Percentiles rank a stretch among this genome's conserved stretches.
Conservation (phyloP, 2,329 filamentous ascomycete genomes). For the Claviceps fusiformis region DNA sequence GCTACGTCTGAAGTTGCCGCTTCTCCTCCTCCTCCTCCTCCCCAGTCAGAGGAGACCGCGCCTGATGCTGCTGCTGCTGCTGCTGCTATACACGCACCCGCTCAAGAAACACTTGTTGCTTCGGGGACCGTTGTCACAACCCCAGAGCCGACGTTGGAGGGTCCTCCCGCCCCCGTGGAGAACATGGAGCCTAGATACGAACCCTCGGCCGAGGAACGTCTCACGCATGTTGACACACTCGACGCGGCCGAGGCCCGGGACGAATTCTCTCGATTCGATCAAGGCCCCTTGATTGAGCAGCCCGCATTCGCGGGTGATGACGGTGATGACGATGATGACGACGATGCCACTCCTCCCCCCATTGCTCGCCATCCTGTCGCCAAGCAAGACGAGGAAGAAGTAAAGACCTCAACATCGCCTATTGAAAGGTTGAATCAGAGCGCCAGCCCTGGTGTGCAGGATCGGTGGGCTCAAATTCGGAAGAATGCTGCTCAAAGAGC, state of each 20-base stretch:
- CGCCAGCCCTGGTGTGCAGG: slow-evolving; percentile 32
- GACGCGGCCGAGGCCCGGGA: slow-evolving; percentile 45
- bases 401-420: slow-evolving; percentile 10
- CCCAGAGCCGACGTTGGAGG: background rate
- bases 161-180: background rate
- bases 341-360: slow-evolving; percentile 36
- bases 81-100: background rate
- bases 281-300: slow-evolving; percentile 76
- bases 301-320: slow-evolving; percentile 65
- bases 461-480: slow-evolving; percentile 91
- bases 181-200: slow-evolving; percentile 10
- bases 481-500: slow-evolving; percentile 85
- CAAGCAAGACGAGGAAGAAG: slow-evolving; percentile 4
- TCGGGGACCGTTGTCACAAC: background rate
- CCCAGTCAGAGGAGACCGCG: background rate
- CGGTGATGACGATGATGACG: slow-evolving; percentile 21
- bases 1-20: background rate
- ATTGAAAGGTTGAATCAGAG: slow-evolving; percentile 22
- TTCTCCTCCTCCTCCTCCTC: background rate
- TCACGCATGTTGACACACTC: slow-evolving; percentile 45
- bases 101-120: background rate
- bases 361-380: slow-evolving; percentile 28
- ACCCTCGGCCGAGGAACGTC: slow-evolving; percentile 20
- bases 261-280: slow-evolving; percentile 61
- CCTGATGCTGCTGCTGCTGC: background rate